phyloP scores from a whole-genome alignment of 1,139 yeast genomes.

The Arxiozyma telluris region DNA sequence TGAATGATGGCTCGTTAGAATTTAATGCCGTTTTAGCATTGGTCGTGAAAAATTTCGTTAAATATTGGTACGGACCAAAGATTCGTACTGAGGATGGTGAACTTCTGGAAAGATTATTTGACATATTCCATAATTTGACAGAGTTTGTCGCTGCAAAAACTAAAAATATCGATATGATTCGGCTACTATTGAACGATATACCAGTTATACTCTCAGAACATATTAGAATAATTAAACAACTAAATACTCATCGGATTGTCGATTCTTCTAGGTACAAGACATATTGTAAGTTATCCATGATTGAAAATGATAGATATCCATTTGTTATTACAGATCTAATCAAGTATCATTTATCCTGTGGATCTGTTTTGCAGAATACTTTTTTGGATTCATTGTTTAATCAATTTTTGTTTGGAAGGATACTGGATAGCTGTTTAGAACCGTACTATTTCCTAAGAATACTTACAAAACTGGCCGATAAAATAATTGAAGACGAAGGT shows the following conservation, averaged over 20 bases:
- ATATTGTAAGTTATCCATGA: slow-evolving; percentile 12
- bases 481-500: background rate
- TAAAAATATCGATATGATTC: slow-evolving; percentile 10
- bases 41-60: slow-evolving; percentile 21
- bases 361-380: slow-evolving; percentile 13
- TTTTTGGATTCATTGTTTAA: slow-evolving; percentile 18
- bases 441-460: slow-evolving; percentile 21
- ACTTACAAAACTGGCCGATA: slow-evolving; percentile 11
- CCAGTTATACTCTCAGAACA: slow-evolving; percentile 21
- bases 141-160: slow-evolving; percentile 3
- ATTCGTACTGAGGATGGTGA: slow-evolving; percentile 21
- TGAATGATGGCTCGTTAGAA: slow-evolving; percentile 12
- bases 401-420: slow-evolving; percentile 18
- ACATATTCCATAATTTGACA: slow-evolving; percentile 12
- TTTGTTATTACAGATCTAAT: slow-evolving; percentile 11
- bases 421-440: slow-evolving; percentile 19
- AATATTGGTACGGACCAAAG: slow-evolving; percentile 27
- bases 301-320: slow-evolving; percentile 15
- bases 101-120: slow-evolving; percentile 15
- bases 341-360: slow-evolving; percentile 6
- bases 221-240: slow-evolving; percentile 10
- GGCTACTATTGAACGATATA: slow-evolving; percentile 20
- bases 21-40: slow-evolving; percentile 21
- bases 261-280: slow-evolving; percentile 4
- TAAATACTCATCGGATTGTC: background rate